phyloP scores from a whole-genome alignment of 257 asterid genomes.

The Petrea volubilis region DNA sequence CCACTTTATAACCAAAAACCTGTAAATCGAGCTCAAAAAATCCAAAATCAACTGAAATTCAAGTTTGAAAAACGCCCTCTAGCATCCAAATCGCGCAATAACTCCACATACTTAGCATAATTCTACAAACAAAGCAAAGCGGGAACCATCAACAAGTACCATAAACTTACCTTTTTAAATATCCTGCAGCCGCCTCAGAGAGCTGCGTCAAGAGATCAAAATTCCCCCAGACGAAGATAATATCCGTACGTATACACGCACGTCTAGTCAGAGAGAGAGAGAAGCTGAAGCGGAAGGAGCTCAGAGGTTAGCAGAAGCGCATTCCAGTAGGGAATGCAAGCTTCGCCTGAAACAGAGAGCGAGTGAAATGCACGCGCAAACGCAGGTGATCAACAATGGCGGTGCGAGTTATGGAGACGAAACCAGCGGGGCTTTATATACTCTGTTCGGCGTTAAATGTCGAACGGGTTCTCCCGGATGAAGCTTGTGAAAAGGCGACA shows the following conservation, averaged over 20 bases:
- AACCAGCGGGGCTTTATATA: conserved; percentile 36
- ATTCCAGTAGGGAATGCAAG: conserved; percentile 42
- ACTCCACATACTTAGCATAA: conserved; percentile 6
- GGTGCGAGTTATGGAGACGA: conserved; percentile 23
- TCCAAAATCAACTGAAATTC: conserved; percentile 11
- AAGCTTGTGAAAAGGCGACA: conserved; percentile 20
- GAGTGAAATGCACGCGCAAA: conserved; percentile 17
- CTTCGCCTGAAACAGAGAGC: conserved; percentile 27
- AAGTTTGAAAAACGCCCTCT: background rate
- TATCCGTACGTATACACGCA: background rate
- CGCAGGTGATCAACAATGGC: conserved; percentile 12
- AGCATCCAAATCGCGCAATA: background rate
- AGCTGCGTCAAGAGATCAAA: conserved; percentile 20
- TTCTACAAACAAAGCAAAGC: conserved; percentile 1
- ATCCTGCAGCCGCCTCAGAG: conserved; percentile 14
- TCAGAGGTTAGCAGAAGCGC: conserved; percentile 46
- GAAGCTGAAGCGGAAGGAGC: background rate
- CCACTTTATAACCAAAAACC: background rate
- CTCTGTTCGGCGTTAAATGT: conserved; percentile 14
- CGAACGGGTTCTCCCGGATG: conserved; percentile 24
- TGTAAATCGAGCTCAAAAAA: background rate
- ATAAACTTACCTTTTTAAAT: conserved; percentile 18
- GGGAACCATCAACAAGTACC: background rate
- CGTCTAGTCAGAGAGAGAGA: background rate
- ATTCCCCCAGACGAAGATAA: conserved; percentile 14